phyloP scores from a whole-genome alignment of 2,329 filamentous ascomycete genomes.

The Cladophialophora immunda region DNA sequence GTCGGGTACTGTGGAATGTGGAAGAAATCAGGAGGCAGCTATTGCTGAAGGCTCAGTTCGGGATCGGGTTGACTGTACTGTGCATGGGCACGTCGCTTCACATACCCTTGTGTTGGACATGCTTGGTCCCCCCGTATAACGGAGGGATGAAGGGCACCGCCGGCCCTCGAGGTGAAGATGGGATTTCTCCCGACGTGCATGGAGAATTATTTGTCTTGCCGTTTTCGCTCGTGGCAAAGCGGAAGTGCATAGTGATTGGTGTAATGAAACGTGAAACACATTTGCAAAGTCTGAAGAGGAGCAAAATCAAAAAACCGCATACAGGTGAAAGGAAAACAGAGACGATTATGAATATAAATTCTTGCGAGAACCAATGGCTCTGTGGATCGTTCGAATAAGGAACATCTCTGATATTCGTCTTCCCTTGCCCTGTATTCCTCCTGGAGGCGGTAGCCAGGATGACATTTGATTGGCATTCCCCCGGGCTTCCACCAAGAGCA shows the following conservation, averaged over 20 bases:
- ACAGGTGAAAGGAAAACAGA: background rate
- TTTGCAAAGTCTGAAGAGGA: background rate
- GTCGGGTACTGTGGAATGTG: background rate
- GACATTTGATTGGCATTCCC: too few relatives aligned
- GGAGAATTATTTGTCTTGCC: background rate
- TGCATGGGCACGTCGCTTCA: background rate
- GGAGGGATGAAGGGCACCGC: background rate
- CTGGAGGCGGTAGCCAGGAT: too few relatives aligned
- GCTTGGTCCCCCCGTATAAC: background rate
- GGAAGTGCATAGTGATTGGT: background rate
- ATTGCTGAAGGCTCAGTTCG: background rate
- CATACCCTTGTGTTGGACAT: background rate
- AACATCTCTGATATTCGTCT: background rate
- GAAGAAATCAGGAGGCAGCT: background rate
- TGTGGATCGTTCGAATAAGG: background rate
- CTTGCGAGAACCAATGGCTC: background rate
- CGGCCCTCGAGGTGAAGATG: background rate
- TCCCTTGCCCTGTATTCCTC: background rate
- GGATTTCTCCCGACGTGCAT: background rate
- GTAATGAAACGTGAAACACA: background rate
- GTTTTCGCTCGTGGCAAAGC: background rate
- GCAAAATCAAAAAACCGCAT: background rate
- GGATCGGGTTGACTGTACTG: background rate
- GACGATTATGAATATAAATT: background rate
- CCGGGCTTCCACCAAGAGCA: too few relatives aligned